Evolutionary conservation across 139 green algal species (phyloP).

Genomic region (Coelastrella sp.): DNA sequence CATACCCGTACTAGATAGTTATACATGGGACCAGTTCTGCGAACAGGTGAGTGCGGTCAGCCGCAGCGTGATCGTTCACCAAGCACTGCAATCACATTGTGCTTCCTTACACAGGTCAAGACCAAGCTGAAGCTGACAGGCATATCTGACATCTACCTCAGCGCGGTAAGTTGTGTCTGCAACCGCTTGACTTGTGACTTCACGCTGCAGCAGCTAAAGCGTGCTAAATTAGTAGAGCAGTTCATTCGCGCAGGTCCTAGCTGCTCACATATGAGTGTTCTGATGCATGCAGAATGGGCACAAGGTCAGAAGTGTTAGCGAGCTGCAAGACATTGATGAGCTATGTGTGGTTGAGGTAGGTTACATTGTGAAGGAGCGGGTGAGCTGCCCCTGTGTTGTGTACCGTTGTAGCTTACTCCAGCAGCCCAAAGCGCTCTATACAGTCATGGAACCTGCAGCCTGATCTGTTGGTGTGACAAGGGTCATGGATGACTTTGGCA

Average conservation of each 20-base stretch:
- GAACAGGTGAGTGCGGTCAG: constrained; percentile 51
- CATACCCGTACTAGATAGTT: constrained; percentile 82
- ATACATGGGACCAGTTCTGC: constrained; percentile 81
- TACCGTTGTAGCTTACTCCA: not conserved
- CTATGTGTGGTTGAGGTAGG: constrained; percentile 84
- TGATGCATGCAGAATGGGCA: constrained; percentile 74
- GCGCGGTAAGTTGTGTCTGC: constrained; percentile 62
- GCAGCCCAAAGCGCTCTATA: not conserved
- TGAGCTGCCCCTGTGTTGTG: not conserved
- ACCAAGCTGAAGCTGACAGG: constrained; percentile 80
- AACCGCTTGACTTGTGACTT: not conserved
- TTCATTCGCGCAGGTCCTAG: no score
- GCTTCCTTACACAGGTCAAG: constrained; percentile 60
- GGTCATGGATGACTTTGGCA: no score
- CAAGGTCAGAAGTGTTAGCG: constrained; percentile 75
- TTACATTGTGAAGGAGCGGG: not conserved
- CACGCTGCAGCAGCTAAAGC: no score
- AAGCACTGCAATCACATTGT: not conserved
- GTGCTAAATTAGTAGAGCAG: no score
- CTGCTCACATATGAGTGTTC: not conserved
- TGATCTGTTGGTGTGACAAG: not conserved
- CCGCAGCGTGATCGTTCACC: not conserved
- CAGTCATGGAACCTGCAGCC: no score
- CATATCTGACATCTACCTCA: constrained; percentile 78
- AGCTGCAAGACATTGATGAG: constrained; percentile 93